phyloP scores from a whole-genome alignment of 192 early-diverging fungal genomes.

The Linnemannia elongata region DNA sequence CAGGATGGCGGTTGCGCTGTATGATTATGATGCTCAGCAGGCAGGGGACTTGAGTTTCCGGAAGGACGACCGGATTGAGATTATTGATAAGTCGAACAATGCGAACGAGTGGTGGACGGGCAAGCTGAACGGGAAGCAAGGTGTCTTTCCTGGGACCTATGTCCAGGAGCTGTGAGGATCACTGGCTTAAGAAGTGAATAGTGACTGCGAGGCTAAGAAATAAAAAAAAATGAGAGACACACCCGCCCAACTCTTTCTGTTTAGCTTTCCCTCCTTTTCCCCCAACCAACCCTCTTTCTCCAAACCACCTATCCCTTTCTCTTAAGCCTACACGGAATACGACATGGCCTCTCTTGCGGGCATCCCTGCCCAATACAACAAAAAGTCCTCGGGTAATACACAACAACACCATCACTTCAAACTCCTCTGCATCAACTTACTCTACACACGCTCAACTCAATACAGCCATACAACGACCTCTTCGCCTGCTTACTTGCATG shows the following conservation, averaged over 20 bases:
- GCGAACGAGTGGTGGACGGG: conserved; percentile 90
- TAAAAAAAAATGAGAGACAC: neutral
- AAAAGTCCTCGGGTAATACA: conserved; percentile 49
- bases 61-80: conserved; percentile 79
- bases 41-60: conserved; percentile 79
- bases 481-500: neutral
- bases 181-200: neutral
- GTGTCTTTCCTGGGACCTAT: conserved; percentile 77
- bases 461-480: neutral
- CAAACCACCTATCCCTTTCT: neutral
- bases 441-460: neutral
- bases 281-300: neutral
- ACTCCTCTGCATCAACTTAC: neutral
- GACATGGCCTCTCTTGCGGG: conserved; percentile 39
- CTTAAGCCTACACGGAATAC: neutral
- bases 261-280: neutral
- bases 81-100: conserved; percentile 70
- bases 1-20: conserved; percentile 76
- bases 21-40: conserved; percentile 83
- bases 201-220: neutral
- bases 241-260: neutral
- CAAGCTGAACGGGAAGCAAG: conserved; percentile 67
- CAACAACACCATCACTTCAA: neutral
- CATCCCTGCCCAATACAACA: conserved; percentile 48
- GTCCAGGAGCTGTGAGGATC: conserved; percentile 23